Evolutionary conservation across 2,329 filamentous ascomycete species (phyloP).

Genomic region (Pseudopithomyces maydicus): DNA sequence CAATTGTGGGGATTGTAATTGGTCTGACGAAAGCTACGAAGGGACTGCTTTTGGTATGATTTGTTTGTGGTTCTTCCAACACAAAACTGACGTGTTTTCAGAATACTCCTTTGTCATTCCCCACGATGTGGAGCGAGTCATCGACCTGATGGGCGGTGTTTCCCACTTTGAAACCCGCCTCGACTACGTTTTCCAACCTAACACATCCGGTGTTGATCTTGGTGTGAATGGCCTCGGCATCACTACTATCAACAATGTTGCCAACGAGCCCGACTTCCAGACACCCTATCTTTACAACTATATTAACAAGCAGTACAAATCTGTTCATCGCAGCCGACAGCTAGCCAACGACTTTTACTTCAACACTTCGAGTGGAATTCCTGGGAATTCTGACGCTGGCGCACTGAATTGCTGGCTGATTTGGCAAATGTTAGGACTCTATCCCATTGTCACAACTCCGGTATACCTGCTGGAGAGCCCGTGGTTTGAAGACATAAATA

Average conservation of each 20-base stretch:
- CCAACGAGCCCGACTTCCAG: slow-evolving; percentile 48
- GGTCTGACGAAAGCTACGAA: slow-evolving; percentile 49
- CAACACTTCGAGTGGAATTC: slow-evolving; percentile 47
- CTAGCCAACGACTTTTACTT: slow-evolving; percentile 50
- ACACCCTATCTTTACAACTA: slow-evolving; percentile 51
- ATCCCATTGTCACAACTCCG: slow-evolving; percentile 54
- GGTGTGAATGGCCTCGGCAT: slow-evolving; percentile 43
- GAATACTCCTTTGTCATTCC: slow-evolving; percentile 53
- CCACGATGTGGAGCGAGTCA: slow-evolving; percentile 49
- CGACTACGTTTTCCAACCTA: slow-evolving; percentile 49
- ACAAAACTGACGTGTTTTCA: slow-evolving; percentile 4
- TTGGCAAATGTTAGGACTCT: slow-evolving; percentile 57
- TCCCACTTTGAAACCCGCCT: slow-evolving; percentile 47
- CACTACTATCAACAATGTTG: slow-evolving; percentile 43
- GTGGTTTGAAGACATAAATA: slow-evolving; percentile 50
- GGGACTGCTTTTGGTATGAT: slow-evolving; percentile 44
- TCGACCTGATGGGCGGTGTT: slow-evolving; percentile 49
- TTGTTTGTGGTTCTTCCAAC: not conserved
- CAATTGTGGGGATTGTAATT: slow-evolving; percentile 50
- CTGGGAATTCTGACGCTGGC: slow-evolving; percentile 54
- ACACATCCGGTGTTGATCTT: slow-evolving; percentile 43
- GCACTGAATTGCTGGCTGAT: slow-evolving; percentile 58
- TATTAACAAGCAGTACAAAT: slow-evolving; percentile 46
- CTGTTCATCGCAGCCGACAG: slow-evolving; percentile 36
- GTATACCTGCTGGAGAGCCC: slow-evolving; percentile 54